phyloP scores from a whole-genome alignment of 768 basidiomycete species.

The Chiua virens region DNA sequence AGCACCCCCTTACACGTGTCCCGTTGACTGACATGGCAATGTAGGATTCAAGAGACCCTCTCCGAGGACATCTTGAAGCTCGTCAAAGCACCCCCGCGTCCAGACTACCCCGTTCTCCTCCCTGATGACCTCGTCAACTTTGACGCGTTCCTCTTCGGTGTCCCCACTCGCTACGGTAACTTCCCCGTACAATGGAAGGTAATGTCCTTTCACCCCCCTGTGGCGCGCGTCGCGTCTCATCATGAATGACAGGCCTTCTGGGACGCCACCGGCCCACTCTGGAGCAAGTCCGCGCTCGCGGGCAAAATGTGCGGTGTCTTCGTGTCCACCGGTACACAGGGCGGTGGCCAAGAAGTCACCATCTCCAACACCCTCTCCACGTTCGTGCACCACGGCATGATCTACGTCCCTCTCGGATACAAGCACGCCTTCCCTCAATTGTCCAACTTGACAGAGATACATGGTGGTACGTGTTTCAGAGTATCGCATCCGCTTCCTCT shows the following conservation, averaged over 20 bases:
- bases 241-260: conserved; percentile 39
- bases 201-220: conserved; percentile 13
- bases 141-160: conserved; percentile 46
- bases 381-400: conserved; percentile 55
- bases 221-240: conserved; percentile 21
- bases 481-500: not conserved
- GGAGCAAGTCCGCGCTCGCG: conserved; percentile 39
- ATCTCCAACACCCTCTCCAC: conserved; percentile 40
- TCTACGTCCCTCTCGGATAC: conserved; percentile 56
- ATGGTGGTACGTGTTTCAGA: conserved; percentile 39
- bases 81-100: conserved; percentile 72
- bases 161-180: conserved; percentile 49
- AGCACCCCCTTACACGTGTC: not conserved
- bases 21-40: not conserved
- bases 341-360: conserved; percentile 49
- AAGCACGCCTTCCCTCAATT: conserved; percentile 40
- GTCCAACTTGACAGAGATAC: conserved; percentile 42
- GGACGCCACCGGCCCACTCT: conserved; percentile 49
- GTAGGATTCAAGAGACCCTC: conserved; percentile 81
- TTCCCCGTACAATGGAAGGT: conserved; percentile 60
- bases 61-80: conserved; percentile 62
- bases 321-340: conserved; percentile 46
- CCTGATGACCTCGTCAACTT: conserved; percentile 34
- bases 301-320: conserved; percentile 50
- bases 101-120: conserved; percentile 47